These are phyloP conservation scores for Wickerhamomyces alni DNA, from an alignment of 805 yeast species.

Conservation along the genomic window DNA sequence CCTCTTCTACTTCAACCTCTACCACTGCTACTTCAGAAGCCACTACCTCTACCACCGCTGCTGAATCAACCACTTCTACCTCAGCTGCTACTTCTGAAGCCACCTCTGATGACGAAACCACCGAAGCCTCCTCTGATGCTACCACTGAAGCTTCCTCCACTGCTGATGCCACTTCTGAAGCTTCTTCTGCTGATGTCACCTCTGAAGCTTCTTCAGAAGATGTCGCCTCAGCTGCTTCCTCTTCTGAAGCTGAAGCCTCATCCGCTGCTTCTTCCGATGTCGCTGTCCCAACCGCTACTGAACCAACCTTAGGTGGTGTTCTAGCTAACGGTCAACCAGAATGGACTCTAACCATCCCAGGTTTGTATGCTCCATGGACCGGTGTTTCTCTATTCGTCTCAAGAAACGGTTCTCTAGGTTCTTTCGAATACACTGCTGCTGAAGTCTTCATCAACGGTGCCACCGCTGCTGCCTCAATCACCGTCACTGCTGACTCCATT, in stretches of 20 bases:
- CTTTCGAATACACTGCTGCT: not conserved
- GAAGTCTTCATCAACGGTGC: not conserved
- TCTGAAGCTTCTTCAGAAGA: no score
- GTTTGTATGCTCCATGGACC: not conserved
- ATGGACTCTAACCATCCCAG: not conserved
- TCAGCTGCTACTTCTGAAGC: not conserved
- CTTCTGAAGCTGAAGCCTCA: no score
- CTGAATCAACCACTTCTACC: not conserved
- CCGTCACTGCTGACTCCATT: slow-evolving; percentile 6
- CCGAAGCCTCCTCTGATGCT: not conserved
- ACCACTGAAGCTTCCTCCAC: not conserved
- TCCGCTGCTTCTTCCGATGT: not conserved
- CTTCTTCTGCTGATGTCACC: no score
- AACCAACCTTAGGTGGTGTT: not conserved
- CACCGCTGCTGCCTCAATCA: not conserved
- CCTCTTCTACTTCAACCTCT: not conserved
- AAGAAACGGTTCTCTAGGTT: not conserved
- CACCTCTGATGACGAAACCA: not conserved
- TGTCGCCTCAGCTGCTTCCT: no score
- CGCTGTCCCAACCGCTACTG: not conserved
- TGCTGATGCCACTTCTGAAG: not conserved
- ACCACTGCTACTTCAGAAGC: not conserved
- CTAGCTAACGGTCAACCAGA: not conserved
- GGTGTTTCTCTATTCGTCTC: not conserved
- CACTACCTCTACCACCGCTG: not conserved